These are phyloP conservation scores for Kwoniella shandongensis DNA, from an alignment of 768 basidiomycete genomes.

Conservation along the genomic window DNA sequence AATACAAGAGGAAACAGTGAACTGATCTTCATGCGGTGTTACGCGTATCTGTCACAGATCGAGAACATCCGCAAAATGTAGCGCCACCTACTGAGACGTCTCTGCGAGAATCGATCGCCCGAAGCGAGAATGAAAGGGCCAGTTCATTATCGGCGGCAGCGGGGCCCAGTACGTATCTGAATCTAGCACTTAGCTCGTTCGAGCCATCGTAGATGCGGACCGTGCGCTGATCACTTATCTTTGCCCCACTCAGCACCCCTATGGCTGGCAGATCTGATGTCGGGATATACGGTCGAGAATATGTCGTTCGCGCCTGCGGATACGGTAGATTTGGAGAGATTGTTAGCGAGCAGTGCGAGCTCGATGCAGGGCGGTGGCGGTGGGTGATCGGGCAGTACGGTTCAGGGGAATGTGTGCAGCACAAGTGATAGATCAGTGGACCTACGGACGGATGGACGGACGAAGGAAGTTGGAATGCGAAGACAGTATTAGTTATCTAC, in stretches of 20 bases:
- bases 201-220: too few relatives aligned
- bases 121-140: slow-evolving; percentile 24
- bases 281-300: slow-evolving; percentile 44
- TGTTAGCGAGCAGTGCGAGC: slow-evolving; percentile 20
- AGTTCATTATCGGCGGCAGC: slow-evolving; percentile 14
- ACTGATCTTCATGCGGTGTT: too few relatives aligned
- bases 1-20: too few relatives aligned
- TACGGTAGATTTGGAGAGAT: slow-evolving; percentile 35
- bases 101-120: slow-evolving; percentile 41
- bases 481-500: too few relatives aligned
- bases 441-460: too few relatives aligned
- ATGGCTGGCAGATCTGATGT: slow-evolving; percentile 44
- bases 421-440: too few relatives aligned
- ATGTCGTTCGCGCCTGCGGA: slow-evolving; percentile 44
- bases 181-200: neutral
- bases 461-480: too few relatives aligned
- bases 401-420: too few relatives aligned
- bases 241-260: slow-evolving; percentile 24
- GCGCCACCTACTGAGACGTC: slow-evolving; percentile 43
- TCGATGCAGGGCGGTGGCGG: too few relatives aligned
- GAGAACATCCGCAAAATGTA: slow-evolving; percentile 37
- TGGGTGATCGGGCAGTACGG: too few relatives aligned
- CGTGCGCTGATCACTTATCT: neutral
- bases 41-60: slow-evolving; percentile 26
- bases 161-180: slow-evolving; percentile 28